Base-by-base conservation (phyloP, 768 basidiomycete genomes). In the Boletus tylopilopsis region DNA sequence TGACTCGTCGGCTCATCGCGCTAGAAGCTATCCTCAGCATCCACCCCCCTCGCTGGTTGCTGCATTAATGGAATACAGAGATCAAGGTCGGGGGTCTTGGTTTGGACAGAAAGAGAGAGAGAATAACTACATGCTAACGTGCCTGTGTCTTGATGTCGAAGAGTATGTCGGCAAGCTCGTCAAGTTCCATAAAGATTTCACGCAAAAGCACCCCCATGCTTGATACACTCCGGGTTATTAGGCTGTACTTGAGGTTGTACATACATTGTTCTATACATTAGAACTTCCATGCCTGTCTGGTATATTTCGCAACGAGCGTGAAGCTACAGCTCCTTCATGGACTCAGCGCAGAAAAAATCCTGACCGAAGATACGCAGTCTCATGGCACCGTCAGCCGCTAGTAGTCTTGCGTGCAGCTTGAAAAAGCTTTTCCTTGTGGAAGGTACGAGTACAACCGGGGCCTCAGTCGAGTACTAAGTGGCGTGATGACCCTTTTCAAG, bases 31-130 rank as follows among this genome's bases (percentile, higher is more conserved):
- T 96, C 40, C 78, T 82, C 64, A 83, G 90, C 44, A 95, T 97
- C 45, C 81, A 96, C 7, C 23, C n/a, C n/a, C 43, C 11, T 39
- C 21, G 12, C 54, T 94, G 92, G 81, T 97, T 48, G 89, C 93
- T 43, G 88, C 93, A 4, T 72, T 99, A 53, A 85, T 87, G 69
- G 95, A 99, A 61, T 98, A 90, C 75, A 93, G 94, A 10, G 84
- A 81, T 99, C 30, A 79, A 87, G 49, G n/a, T n/a, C n/a, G n/a
- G n/a, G 95, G 95, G 0, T 85, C 84, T 41, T 95, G 95, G 1
- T 99, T 99, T 66, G 94, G 94, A 5, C 94, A 97, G 73, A 86
- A 78, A 70, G 84, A 87, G 42, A 92, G 88, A 22, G 87, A 94
- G 62, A 84, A 83, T 70, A 95, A 99, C 70, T 87, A 96, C 64